Evolutionary conservation across 805 yeast genomes (phyloP), one percentile per base, ranked within the genome.

Genomic region (Myxozyma sirexii): DNA sequence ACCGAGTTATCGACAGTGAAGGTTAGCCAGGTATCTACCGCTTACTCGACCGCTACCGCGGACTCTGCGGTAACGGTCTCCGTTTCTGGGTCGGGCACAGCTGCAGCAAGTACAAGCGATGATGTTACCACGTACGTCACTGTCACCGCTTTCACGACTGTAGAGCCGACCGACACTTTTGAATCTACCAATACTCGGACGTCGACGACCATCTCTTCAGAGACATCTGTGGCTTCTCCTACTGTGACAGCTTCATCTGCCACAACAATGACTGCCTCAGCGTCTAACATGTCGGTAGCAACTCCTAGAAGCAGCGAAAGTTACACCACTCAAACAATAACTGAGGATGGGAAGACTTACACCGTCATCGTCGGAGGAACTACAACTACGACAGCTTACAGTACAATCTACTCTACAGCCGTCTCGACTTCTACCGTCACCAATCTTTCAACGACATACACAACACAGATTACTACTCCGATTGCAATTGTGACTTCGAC

Each of bases 131-230:
- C 53, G 1, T 57, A 57, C 49, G 27, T 51, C 26, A 48, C 54
- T 21, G 50, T 57, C 21, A 47, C 61, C 27, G 44, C 26, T 2
- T 41, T 33, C 23, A 49, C 61, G 2, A 52, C 57, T 15, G 54
- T 57, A 3, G 33, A 43, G 10, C 47, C 47, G 37, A 37, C 57
- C 24, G 51, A 4, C 17, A 10, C 51, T 4, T 45, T 26, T 3
- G 46, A 50, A 7, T 19, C 45, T 17, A 29, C 50, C 27, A 27
- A 35, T 19, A 56, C 54, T 17, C 27, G 2, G 27, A 19, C 33
- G 10, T 35, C 37, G n/a, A 49, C 59, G 1, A 43, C 33, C n/a
- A 19, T 19, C 39, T 39, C 37, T 19, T 29, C 56, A 13, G 50
- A 29, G 31, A 19, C 56, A 3, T 38, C 42, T 4, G 8, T 56